Evolutionary conservation across 805 yeast species (phyloP), one percentile per base, ranked within the genome.

Genomic region (Yamadazyma tumulicola): DNA sequence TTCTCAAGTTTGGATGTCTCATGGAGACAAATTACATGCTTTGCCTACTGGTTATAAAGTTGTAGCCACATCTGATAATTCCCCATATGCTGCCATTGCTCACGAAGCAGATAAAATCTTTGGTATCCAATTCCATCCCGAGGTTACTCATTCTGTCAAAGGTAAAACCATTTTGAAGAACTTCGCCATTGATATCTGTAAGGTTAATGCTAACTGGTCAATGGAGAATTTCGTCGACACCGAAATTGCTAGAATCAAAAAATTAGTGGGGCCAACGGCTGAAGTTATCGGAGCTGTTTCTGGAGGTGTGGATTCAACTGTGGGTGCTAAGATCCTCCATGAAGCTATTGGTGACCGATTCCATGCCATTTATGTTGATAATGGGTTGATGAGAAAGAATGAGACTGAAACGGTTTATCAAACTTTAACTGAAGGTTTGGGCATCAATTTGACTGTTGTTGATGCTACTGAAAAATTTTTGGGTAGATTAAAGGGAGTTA

Each of bases 221-320:
- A 93, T 93, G 98, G 85, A 83, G 69, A 93, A 93, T 74, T 93
- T 93, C 66, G 85, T 93, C 55, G 96, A 87, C 54, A 87, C 96
- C 46, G 98, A 93, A 73, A 89, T 93, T 54, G 79, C 84, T 49
- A 81, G 98, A 67, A 93, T 93, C 52, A 78, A 88, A 64, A 74
- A 77, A 35, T 72, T 91, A 47, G 97, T 93, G 49, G 98, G 98
- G 34, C 97, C 96, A 48, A 81, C 88, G 38, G 97, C 96, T 38
- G 97, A 93, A 69, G 98, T 93, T 46, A 93, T 93, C 57, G 98
- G 98, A 68, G 98, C 98, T 37, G 98, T 93, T 47, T 87, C 96
- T 34, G 98, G 98, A 55, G 98, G 98, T 72, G 98, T 93, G 45
- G 98, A 93, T 68, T 93, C 98, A 34, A 93, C 98, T 31, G 98